Evolutionary conservation across 345 rosid species (phyloP), one percentile per base, ranked within the genome.

Genomic region (Arabidopsis suecica): DNA sequence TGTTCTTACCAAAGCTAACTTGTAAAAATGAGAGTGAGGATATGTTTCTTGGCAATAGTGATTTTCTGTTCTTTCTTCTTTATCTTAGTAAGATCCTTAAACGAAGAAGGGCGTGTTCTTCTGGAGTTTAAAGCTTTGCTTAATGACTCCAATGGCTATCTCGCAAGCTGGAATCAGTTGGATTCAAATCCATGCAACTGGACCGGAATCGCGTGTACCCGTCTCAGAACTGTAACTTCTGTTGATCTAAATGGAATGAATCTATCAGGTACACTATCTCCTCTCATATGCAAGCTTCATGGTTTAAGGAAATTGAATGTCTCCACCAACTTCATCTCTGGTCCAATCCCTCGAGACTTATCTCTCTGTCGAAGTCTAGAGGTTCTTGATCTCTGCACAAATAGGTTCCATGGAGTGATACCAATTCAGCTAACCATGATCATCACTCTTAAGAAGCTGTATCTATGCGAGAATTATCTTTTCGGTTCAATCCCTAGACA

Each of bases 141-240:
- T 10, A 73, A 58, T 44, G 96, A 91, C 72, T 73, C 84, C 56
- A 63, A 48, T 56, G 74, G 83, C 72, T 78, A 71, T 69, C 89
- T 89, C 56, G 57, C 9, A 45, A 86, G 77, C 82, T 91, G 93
- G 97, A 86, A 84, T 53, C 61, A 72, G 44, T 73, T 82, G 16
- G 91, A 86, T 67, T 75, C 78, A 56, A 79, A 82, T 64, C 96
- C 93, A 11, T 89, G 96, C 70, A 81, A 78, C 68, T 91, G 96
- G 97, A 69, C 72, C 6, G 97, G 93, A 50, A 81, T 89, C 32
- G 40, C 47, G 25, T 91, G 97, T 83, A 79, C 62, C 45, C 78
- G 65, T 69, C 74, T 79, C 69, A 66, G 36, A 76, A 68, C 76
- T 79, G 91, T 91, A 77, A 62, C 62, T 45, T 83, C 91, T 58